Evolutionary conservation across 768 basidiomycete species (phyloP), one percentile per base, ranked within the genome.

Genomic region (Pholiota conissans): DNA sequence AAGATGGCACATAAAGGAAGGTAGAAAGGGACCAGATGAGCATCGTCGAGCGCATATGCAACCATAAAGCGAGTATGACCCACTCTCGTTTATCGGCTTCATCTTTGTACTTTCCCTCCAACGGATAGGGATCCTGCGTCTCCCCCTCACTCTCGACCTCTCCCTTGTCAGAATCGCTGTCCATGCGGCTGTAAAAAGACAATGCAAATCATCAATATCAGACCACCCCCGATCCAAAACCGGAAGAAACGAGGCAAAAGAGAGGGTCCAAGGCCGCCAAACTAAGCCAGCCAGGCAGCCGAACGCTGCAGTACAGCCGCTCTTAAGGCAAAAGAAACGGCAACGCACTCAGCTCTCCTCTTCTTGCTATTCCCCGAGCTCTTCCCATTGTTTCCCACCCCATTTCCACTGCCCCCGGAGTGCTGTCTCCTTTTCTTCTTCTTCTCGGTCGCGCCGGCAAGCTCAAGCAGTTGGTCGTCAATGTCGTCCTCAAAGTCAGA

Each of bases 41-140:
- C 26, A 49, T 59, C 62, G 57, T 34, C 34, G 30, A 39, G 40
- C 30, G 42, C 18, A 51, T 46, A 26, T n/a, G 26, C 20, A 45
- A 45, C 3, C 30, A 2, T 24, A 52, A 42, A 30, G 27, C 8
- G 28, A 63, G 32, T 2, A 24, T 54, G 45, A 77, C 90, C 76
- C 76, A 96, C 96, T 79, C 75, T 61, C 87, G 81, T 65, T 89
- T 83, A 71, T 98, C 96, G 11, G 77, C 80, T 64, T 93, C 93
- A 66, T 97, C 87, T 57, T 82, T 82, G 68, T 91, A 98, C 71
- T 93, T 92, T 49, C 93, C 94, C 65, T 98, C 96, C 11, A 97
- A 75, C 0, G 94, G 95, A 69, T 93, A 98, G 3, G 86, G 87
- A 62, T 92, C 88, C 39, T 63, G 62, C 20, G 58, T 47, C 14